phyloP scores from a whole-genome alignment of 2,329 filamentous ascomycete species.

The Albophoma yamanashiensis region DNA sequence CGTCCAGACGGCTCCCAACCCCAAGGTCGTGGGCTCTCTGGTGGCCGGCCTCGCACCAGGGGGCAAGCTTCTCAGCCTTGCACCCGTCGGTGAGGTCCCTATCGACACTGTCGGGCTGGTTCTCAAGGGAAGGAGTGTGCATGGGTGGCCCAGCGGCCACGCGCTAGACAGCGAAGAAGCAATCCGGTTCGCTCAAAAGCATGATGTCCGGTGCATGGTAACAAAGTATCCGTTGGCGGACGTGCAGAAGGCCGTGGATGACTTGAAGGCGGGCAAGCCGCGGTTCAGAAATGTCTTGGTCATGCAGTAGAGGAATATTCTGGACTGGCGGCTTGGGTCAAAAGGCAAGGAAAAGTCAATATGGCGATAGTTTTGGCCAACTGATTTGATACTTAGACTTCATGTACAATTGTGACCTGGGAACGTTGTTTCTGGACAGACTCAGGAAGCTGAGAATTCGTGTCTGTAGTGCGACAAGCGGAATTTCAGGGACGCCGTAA shows the following conservation, averaged over 20 bases:
- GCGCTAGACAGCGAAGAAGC: conserved; percentile 55
- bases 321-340: too few species aligned
- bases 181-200: conserved; percentile 50
- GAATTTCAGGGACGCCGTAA: too few species aligned
- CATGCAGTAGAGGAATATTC: conserved; percentile 17
- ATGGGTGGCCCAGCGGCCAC: conserved; percentile 54
- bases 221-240: conserved; percentile 52
- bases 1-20: conserved; percentile 52
- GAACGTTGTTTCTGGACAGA: not conserved
- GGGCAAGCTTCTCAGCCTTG: conserved; percentile 51
- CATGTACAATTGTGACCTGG: too few species aligned
- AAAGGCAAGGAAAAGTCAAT: not conserved
- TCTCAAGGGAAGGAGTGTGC: conserved; percentile 44
- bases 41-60: conserved; percentile 39
- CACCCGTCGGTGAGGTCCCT: conserved; percentile 35
- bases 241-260: conserved; percentile 32
- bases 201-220: conserved; percentile 53
- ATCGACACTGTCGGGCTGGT: conserved; percentile 33
- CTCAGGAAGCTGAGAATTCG: not conserved
- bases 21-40: conserved; percentile 40
- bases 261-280: conserved; percentile 28
- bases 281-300: conserved; percentile 34
- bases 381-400: too few species aligned
- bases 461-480: too few species aligned
- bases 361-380: too few species aligned